These are phyloP conservation scores for Ramularia collo-cygni DNA, from an alignment of 2,329 filamentous ascomycete genomes.

Conservation along the genomic window DNA sequence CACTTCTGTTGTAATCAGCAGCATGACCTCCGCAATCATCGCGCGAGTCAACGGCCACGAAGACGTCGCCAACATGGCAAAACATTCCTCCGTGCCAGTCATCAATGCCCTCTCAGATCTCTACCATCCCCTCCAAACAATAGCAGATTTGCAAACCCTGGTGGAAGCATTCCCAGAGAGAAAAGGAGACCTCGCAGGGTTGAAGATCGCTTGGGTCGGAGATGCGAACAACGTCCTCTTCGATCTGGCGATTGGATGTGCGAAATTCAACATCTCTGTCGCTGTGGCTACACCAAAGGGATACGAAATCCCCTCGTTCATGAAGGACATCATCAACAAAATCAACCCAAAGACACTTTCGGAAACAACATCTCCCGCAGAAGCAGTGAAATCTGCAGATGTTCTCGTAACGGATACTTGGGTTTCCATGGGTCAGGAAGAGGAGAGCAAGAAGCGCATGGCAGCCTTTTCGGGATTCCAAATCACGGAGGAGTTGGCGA, in stretches of 20 bases:
- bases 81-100: slow-evolving; percentile 43
- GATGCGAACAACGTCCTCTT: slow-evolving; percentile 97
- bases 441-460: slow-evolving; percentile 68
- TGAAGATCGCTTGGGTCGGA: slow-evolving; percentile 93
- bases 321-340: slow-evolving; percentile 64
- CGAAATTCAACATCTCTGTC: slow-evolving; percentile 82
- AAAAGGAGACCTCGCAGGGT: slow-evolving; percentile 52
- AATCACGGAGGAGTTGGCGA: slow-evolving; percentile 78
- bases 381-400: slow-evolving; percentile 77
- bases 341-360: slow-evolving; percentile 46
- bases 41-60: slow-evolving; percentile 48
- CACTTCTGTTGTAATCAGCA: slow-evolving; percentile 87
- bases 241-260: slow-evolving; percentile 79
- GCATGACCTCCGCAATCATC: slow-evolving; percentile 46
- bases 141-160: slow-evolving; percentile 90
- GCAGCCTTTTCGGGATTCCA: slow-evolving; percentile 85
- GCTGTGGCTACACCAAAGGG: slow-evolving; percentile 79
- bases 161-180: slow-evolving; percentile 60
- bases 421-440: slow-evolving; percentile 97
- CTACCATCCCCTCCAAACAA: slow-evolving; percentile 88
- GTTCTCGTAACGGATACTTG: slow-evolving; percentile 95
- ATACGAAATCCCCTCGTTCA: slow-evolving; percentile 70
- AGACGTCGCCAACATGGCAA: slow-evolving; percentile 43
- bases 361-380: slow-evolving; percentile 74
- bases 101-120: slow-evolving; percentile 67